Conservation (phyloP, 176 grass and related monocot species). For the Hordeum marinum region DNA sequence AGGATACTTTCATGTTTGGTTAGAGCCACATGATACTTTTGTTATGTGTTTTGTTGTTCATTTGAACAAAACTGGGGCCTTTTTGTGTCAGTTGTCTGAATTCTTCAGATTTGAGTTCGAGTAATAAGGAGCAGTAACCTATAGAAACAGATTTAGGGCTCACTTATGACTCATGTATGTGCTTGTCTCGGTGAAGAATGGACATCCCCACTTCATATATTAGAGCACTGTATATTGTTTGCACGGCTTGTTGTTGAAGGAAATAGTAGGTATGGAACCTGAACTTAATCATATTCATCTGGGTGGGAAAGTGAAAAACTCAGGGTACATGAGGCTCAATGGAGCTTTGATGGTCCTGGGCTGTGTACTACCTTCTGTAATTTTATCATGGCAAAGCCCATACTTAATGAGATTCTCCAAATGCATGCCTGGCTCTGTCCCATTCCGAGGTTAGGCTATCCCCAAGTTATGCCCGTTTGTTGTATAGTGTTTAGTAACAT, state of each 20-base stretch:
- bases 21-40: background rate
- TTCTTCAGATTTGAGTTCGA: background rate
- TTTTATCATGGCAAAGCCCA: background rate
- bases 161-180: background rate
- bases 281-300: background rate
- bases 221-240: background rate
- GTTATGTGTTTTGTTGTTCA: background rate
- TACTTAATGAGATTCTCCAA: background rate
- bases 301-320: background rate
- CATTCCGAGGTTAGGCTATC: background rate
- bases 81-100: background rate
- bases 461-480: background rate
- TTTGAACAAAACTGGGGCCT: background rate
- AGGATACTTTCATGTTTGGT: background rate
- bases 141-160: background rate
- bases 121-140: background rate
- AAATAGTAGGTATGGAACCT: background rate
- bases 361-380: background rate
- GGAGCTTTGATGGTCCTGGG: background rate
- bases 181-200: background rate
- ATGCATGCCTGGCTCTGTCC: background rate
- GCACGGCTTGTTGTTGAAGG: background rate
- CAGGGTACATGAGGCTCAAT: background rate
- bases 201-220: background rate
- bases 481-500: background rate